Percentiles rank a stretch among this genome's conserved stretches.
These are phyloP conservation scores for Acer campestre DNA, from an alignment of 345 rosid species.

Conservation along the genomic window DNA sequence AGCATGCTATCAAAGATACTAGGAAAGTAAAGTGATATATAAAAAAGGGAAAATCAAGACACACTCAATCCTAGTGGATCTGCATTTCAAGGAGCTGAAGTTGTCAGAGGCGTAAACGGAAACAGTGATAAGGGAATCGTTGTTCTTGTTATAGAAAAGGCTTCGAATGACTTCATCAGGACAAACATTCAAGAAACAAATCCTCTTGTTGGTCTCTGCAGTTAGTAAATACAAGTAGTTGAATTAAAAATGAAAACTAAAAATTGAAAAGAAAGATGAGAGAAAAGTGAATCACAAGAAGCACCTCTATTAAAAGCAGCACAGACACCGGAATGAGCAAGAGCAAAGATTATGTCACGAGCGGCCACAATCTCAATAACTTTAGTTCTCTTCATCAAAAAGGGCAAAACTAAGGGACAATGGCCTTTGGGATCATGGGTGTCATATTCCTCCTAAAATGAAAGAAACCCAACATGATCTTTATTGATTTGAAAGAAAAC, in stretches of 20 bases:
- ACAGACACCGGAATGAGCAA: constrained; percentile 93
- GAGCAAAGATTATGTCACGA: constrained; percentile 90
- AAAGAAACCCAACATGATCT: background rate
- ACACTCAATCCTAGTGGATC: constrained; percentile 93
- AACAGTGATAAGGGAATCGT: constrained; percentile 95
- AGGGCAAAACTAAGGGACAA: constrained; percentile 74
- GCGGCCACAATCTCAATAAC: constrained; percentile 97
- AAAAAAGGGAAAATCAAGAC: constrained; percentile 19
- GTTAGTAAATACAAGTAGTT: background rate
- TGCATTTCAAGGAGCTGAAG: constrained; percentile 95
- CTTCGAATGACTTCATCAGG: constrained; percentile 95
- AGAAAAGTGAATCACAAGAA: background rate
- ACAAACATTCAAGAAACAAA: constrained; percentile 84
- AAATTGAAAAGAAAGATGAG: too few species aligned
- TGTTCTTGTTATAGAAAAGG: constrained; percentile 91
- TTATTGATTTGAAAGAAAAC: background rate
- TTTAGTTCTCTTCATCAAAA: constrained; percentile 86
- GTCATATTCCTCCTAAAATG: constrained; percentile 83
- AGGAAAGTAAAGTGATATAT: constrained; percentile 4
- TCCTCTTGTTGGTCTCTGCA: constrained; percentile 84
- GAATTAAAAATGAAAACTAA: background rate
- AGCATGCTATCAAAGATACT: background rate
- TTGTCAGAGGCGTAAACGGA: constrained; percentile 93
- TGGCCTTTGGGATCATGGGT: constrained; percentile 95
- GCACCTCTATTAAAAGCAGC: constrained; percentile 93